Percentiles rank a stretch among this genome's conserved stretches.
These are phyloP conservation scores for Calycina herbarum DNA, from an alignment of 2,329 filamentous ascomycete genomes.

Conservation along the genomic window DNA sequence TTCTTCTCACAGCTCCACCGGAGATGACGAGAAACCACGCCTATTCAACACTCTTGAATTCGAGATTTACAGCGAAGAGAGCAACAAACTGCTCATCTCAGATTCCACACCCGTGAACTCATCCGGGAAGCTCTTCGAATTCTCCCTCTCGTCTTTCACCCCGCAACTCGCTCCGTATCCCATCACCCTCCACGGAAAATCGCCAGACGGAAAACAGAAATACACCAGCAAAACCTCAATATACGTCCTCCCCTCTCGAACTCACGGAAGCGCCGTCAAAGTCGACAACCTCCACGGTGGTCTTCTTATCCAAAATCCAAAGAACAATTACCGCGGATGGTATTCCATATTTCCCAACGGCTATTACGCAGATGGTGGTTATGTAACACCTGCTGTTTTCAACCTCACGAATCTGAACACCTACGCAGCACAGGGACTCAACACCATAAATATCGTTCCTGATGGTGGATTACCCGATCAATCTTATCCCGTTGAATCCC, in stretches of 20 bases:
- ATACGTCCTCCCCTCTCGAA: conserved; percentile 45
- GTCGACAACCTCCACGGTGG: conserved; percentile 49
- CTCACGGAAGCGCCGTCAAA: conserved; percentile 46
- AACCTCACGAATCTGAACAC: conserved; percentile 40
- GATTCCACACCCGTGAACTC: conserved; percentile 40
- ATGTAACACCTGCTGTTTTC: conserved; percentile 30
- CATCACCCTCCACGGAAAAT: conserved; percentile 39
- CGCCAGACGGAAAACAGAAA: conserved; percentile 35
- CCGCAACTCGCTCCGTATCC: conserved; percentile 40
- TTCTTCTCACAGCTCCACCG: conserved; percentile 17
- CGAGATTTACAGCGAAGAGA: conserved; percentile 35
- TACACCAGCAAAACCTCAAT: conserved; percentile 42
- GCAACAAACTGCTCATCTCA: conserved; percentile 31
- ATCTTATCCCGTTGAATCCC: conserved; percentile 40
- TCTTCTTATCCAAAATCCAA: conserved; percentile 42
- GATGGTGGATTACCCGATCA: conserved; percentile 40
- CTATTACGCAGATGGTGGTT: conserved; percentile 41
- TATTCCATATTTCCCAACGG: conserved; percentile 47
- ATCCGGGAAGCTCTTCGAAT: conserved; percentile 39
- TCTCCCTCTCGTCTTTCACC: conserved; percentile 38
- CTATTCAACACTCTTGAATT: conserved; percentile 27
- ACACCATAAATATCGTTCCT: conserved; percentile 45
- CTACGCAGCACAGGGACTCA: conserved; percentile 47
- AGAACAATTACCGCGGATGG: conserved; percentile 34
- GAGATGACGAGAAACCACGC: conserved; percentile 19